Conservation (phyloP, 2,329 filamentous ascomycete species). For the Pseudogymnoascus sp. region DNA sequence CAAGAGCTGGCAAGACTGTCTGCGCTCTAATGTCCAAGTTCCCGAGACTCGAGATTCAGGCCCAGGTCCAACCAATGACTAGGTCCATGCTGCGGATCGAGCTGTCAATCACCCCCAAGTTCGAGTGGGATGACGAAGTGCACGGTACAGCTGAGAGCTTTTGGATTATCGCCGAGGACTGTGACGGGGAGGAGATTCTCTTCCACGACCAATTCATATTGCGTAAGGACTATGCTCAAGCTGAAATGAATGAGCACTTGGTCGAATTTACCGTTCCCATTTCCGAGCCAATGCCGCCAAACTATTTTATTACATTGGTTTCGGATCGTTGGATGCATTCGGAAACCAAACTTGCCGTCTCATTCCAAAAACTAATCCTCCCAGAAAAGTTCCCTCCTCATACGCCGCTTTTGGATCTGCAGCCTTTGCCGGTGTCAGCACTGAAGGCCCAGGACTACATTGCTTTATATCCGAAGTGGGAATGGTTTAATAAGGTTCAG, state of each 20-base stretch:
- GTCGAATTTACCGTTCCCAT: conserved; percentile 96
- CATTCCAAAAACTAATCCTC: conserved; percentile 88
- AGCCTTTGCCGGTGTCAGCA: conserved; percentile 80
- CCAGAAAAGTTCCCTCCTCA: conserved; percentile 94
- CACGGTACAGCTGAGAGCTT: conserved; percentile 87
- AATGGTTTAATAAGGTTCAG: conserved; percentile 93
- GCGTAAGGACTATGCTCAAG: conserved; percentile 76
- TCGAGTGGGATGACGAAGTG: conserved; percentile 86
- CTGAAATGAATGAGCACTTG: conserved; percentile 85
- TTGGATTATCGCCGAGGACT: conserved; percentile 96
- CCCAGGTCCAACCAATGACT: conserved; percentile 89
- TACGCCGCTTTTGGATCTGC: conserved; percentile 83
- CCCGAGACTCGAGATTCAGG: conserved; percentile 83
- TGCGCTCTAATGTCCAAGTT: conserved; percentile 87
- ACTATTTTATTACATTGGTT: conserved; percentile 93
- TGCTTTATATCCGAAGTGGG: conserved; percentile 72
- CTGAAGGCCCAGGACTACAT: conserved; percentile 80
- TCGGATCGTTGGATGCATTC: conserved; percentile 99
- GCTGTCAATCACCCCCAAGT: conserved; percentile 85
- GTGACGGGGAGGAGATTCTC: conserved; percentile 90
- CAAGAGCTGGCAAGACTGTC: conserved; percentile 76
- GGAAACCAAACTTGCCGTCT: conserved; percentile 85
- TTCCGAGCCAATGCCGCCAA: conserved; percentile 94
- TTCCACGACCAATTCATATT: conserved; percentile 93
- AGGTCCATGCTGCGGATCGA: conserved; percentile 87